These are phyloP conservation scores for Phytophthora aleatoria DNA, from an alignment of 352 stramenopile species.

Conservation along the genomic window DNA sequence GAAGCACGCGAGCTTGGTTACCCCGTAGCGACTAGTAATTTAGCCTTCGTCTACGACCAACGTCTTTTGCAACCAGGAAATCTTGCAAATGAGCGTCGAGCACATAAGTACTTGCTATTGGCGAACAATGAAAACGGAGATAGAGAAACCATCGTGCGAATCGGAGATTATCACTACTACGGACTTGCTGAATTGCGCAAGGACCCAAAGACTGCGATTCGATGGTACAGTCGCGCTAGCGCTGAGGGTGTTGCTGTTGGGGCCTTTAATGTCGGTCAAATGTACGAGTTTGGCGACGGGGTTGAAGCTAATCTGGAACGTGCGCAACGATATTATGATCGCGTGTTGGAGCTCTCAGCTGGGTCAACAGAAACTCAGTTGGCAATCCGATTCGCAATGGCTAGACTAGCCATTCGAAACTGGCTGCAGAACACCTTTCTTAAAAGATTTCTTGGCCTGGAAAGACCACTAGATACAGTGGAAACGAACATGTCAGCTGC, in stretches of 20 bases:
- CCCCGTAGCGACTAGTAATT: conserved; percentile 64
- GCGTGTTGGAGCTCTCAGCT: conserved; percentile 54
- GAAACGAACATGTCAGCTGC: conserved; percentile 14
- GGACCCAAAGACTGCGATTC: conserved; percentile 44
- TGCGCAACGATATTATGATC: conserved; percentile 67
- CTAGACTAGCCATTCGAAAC: conserved; percentile 35
- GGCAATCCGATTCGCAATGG: conserved; percentile 45
- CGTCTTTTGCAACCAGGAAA: conserved; percentile 36
- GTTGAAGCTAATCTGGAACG: conserved; percentile 53
- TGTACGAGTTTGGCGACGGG: conserved; percentile 71
- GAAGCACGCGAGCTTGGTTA: conserved; percentile 73
- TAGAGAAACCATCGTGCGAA: conserved; percentile 63
- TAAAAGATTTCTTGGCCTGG: conserved; percentile 15
- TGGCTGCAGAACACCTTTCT: conserved; percentile 40
- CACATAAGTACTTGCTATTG: conserved; percentile 46
- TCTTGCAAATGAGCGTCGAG: conserved; percentile 32
- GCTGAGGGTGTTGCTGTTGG: conserved; percentile 56
- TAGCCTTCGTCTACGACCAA: conserved; percentile 80
- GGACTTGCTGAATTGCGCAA: conserved; percentile 47
- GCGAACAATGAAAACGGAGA: conserved; percentile 50
- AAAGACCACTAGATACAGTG: conserved; percentile 4
- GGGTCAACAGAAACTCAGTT: conserved; percentile 34
- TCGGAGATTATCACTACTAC: conserved; percentile 84
- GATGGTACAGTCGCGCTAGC: conserved; percentile 77
- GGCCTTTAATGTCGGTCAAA: conserved; percentile 78